Evolutionary conservation across 2,329 filamentous ascomycete species (phyloP).

Genomic region (Talaromyces sp.): DNA sequence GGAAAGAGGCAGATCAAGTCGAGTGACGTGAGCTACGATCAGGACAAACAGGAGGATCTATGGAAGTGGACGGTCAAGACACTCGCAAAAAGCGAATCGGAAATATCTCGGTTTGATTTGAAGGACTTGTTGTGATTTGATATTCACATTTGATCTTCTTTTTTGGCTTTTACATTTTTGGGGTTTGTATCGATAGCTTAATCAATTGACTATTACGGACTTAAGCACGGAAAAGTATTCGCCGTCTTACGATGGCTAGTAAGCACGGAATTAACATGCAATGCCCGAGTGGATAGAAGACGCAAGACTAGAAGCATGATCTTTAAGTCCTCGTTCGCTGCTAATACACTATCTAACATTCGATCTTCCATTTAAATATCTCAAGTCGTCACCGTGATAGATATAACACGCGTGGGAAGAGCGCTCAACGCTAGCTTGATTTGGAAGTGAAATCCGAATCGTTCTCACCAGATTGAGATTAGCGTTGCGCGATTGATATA

Average conservation of each 20-base stretch:
- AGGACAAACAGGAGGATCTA: constrained; percentile 47
- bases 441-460: neutral
- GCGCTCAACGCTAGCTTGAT: constrained; percentile 3
- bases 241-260: neutral
- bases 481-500: neutral
- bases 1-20: constrained; percentile 38
- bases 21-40: constrained; percentile 45
- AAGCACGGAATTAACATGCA: neutral
- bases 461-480: neutral
- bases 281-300: neutral
- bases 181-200: neutral
- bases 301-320: neutral
- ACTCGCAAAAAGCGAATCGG: neutral
- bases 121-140: neutral
- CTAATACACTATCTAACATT: too few species aligned
- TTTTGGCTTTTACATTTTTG: neutral
- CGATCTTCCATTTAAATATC: too few species aligned
- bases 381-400: neutral
- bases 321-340: too few species aligned
- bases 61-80: constrained; percentile 48
- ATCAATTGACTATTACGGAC: neutral
- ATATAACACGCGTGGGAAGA: neutral
- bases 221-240: neutral
- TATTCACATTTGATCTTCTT: too few species aligned
- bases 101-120: neutral